phyloP scores from a whole-genome alignment of 2,329 filamentous ascomycete genomes.

The Cephalotrichum gorgonifer region DNA sequence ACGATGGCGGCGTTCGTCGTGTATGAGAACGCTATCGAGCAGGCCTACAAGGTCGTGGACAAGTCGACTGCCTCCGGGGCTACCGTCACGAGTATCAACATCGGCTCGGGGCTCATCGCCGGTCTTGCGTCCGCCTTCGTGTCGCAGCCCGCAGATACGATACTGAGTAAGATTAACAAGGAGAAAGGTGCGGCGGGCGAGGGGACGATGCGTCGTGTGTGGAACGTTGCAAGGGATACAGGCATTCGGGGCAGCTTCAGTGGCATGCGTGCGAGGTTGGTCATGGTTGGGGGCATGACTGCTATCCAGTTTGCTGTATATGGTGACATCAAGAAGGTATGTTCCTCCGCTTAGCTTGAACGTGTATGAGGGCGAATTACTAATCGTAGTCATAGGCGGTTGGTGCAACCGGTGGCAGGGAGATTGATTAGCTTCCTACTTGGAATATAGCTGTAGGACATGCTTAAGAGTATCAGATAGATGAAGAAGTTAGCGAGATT shows the following conservation, averaged over 20 bases:
- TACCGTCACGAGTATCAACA: slow-evolving; percentile 70
- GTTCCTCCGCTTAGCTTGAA: no score
- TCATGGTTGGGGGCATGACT: slow-evolving; percentile 59
- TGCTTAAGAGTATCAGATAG: no score
- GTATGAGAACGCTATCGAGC: slow-evolving; percentile 78
- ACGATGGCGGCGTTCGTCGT: slow-evolving; percentile 94
- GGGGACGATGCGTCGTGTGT: slow-evolving; percentile 66
- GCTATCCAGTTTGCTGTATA: slow-evolving; percentile 79
- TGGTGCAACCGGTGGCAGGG: no score
- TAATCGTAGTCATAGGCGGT: no score
- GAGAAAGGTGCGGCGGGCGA: slow-evolving; percentile 78
- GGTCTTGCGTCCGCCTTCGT: slow-evolving; percentile 79
- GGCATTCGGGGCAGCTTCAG: slow-evolving; percentile 67
- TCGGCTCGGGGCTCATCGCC: slow-evolving; percentile 42
- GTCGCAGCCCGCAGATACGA: slow-evolving; percentile 85
- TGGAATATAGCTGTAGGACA: no score
- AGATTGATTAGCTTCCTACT: no score
- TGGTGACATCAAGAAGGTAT: no score
- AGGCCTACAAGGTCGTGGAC: slow-evolving; percentile 57
- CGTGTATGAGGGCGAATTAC: no score
- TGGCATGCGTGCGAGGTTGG: slow-evolving; percentile 65
- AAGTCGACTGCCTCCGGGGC: slow-evolving; percentile 58
- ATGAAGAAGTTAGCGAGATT: no score
- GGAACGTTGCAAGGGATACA: slow-evolving; percentile 84
- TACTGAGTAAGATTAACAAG: slow-evolving; percentile 96